Conservation (phyloP, 768 basidiomycete species). For the Xerocomellus intermedius region DNA sequence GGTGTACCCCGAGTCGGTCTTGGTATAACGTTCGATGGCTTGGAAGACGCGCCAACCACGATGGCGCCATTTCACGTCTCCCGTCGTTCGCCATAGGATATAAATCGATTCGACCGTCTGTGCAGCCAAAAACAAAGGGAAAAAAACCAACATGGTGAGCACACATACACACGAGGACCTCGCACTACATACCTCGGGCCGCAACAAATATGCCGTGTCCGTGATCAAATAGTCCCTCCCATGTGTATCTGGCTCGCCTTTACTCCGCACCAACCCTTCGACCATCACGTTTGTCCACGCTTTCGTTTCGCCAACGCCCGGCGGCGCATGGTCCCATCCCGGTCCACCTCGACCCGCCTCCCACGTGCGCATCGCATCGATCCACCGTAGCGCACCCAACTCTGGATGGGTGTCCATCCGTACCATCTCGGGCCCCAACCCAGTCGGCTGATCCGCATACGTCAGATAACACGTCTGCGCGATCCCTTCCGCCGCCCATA, state of each 20-base stretch:
- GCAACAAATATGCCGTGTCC: constrained; percentile 50
- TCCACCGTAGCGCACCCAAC: constrained; percentile 17
- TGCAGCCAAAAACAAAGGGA: background rate
- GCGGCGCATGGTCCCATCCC: constrained; percentile 43
- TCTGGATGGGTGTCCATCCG: constrained; percentile 14
- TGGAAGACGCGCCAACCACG: constrained; percentile 70
- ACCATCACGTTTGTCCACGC: constrained; percentile 19
- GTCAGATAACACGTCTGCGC: constrained; percentile 68
- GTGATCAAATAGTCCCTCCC: constrained; percentile 54
- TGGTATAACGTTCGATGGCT: constrained; percentile 58
- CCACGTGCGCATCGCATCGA: constrained; percentile 44
- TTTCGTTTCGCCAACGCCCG: constrained; percentile 44
- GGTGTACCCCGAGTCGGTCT: constrained; percentile 60
- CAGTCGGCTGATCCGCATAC: constrained; percentile 69
- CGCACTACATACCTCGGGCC: constrained; percentile 60
- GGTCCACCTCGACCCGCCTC: constrained; percentile 15
- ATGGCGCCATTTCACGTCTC: constrained; percentile 65
- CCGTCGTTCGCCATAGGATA: constrained; percentile 67
- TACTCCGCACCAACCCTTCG: background rate
- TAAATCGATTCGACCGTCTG: constrained; percentile 76
- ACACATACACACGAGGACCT: background rate
- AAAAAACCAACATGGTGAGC: background rate
- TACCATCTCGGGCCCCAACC: constrained; percentile 60
- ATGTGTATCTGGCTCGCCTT: constrained; percentile 3
- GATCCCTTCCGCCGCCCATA: constrained; percentile 74